A percentile compares a stretch with the other conserved stretches of the same genome.
phyloP scores from a whole-genome alignment of 306 rosid genomes.

The Abrus pulchellus region DNA sequence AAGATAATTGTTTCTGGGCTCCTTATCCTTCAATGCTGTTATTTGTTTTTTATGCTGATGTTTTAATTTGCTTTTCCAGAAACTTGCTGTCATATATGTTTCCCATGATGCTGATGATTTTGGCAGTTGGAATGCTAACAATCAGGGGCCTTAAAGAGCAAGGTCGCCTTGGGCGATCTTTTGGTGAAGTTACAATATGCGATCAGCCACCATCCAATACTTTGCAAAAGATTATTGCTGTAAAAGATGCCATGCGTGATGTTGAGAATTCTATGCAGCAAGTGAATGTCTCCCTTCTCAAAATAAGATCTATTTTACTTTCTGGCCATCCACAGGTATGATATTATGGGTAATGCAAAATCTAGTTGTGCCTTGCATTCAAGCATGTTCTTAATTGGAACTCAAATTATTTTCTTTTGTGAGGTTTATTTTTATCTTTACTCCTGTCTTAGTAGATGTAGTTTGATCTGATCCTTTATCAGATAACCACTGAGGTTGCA shows the following conservation, averaged over 20 bases:
- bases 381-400: conserved; percentile 15
- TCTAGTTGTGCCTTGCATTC: conserved; percentile 30
- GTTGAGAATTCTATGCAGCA: conserved; percentile 78
- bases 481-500: conserved; percentile 94
- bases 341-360: conserved; percentile 25
- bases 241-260: conserved; percentile 94
- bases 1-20: conserved; percentile 22
- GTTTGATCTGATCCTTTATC: conserved; percentile 44
- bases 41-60: conserved; percentile 41
- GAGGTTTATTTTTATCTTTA: not conserved
- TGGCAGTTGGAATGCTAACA: conserved; percentile 84
- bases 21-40: not conserved
- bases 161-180: conserved; percentile 95
- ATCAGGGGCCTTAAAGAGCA: conserved; percentile 90
- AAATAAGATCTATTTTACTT: conserved; percentile 79
- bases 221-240: conserved; percentile 89
- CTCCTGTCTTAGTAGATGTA: conserved; percentile 14
- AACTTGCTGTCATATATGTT: conserved; percentile 81
- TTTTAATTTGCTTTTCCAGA: conserved; percentile 61
- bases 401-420: conserved; percentile 11
- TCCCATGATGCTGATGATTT: conserved; percentile 70
- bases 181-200: conserved; percentile 77
- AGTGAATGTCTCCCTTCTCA: conserved; percentile 83
- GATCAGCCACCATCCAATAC: conserved; percentile 99
- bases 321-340: conserved; percentile 96